These are phyloP conservation scores for Xylariaceae sp. DNA, from an alignment of 2,329 filamentous ascomycete species.

Conservation along the genomic window DNA sequence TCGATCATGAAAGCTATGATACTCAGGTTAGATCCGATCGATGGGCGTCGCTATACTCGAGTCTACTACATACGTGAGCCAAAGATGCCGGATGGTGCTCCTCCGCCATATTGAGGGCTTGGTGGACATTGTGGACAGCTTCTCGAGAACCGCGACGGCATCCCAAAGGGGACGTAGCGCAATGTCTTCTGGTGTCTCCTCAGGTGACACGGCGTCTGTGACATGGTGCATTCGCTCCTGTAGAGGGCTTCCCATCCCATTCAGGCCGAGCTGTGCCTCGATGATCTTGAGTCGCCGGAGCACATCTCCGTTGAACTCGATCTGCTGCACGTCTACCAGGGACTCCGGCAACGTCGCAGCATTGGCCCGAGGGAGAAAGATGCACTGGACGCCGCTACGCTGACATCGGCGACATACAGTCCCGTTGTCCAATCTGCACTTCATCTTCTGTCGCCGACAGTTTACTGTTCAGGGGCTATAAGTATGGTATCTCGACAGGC, in stretches of 20 bases:
- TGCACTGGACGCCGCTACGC: constrained; percentile 31
- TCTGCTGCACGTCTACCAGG: constrained; percentile 8
- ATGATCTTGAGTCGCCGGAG: constrained; percentile 20
- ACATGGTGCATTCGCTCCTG: neutral
- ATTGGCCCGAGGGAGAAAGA: constrained; percentile 37
- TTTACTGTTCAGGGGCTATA: constrained; percentile 15
- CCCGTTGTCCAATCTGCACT: constrained; percentile 31
- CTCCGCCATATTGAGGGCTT: constrained; percentile 29
- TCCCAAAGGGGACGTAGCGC: constrained; percentile 21
- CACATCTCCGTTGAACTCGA: constrained; percentile 14
- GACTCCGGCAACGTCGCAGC: constrained; percentile 20
- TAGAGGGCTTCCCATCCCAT: constrained; percentile 6
- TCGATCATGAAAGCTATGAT: constrained; percentile 36
- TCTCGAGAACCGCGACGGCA: constrained; percentile 25
- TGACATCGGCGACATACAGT: constrained; percentile 30
- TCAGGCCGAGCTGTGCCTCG: constrained; percentile 23
- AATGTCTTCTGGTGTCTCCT: constrained; percentile 3
- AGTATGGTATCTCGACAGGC: constrained; percentile 3
- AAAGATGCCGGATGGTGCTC: constrained; percentile 29
- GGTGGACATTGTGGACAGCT: constrained; percentile 18
- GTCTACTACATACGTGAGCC: constrained; percentile 26
- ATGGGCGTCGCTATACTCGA: neutral
- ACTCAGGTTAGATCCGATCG: neutral
- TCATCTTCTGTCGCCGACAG: constrained; percentile 31
- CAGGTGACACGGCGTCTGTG: neutral